Base-by-base conservation (phyloP, 306 rosid species). In the Trifolium repens region DNA sequence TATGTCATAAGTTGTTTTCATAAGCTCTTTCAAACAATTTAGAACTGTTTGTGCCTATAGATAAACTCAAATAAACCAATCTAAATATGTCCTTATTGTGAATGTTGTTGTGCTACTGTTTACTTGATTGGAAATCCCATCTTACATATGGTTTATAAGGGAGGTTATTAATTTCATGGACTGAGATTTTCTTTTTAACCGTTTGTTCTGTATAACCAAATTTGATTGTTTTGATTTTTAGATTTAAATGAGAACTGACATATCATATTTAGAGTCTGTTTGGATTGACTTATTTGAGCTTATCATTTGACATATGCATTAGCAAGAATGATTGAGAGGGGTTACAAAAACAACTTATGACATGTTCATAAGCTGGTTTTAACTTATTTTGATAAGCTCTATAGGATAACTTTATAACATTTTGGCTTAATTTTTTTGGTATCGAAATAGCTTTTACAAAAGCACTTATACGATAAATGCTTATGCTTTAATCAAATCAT, bases 121-220 rank as follows among this genome's bases (percentile, higher is more conserved):
- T 49, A 10, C 43, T 63, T 79, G 22, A 26, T 77, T 26, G 44
- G 53, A 71, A 46, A 44, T 54, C 15, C 70, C 35, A 43, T 63
- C 49, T 49, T 43, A 35, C 35, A 39, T 67, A 35, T 67, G 54
- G 22, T 63, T 53, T n/a, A 15, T 12, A 19, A 16, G 61, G 11
- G 63, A 15, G 81, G 32, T 71, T 72, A 9, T 71, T 72, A 9
- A 67, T 24, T 59, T 47, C 53, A 8, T 32, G 30, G 35, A 2
- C 5, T 74, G 43, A 53, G 14, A 9, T 65, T 67, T 70, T n/a
- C 3, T 15, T 60, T 16, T 14, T 14, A 10, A 26, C 12, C 8
- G 39, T 37, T 65, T 5, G 46, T 52, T 57, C 12, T 61, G 46
- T 35, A 44, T 37, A 62, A 32, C n/a, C 46, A 62, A 15, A 62